Base-by-base conservation (phyloP, 2,329 filamentous ascomycete species). In the Fusarium graminum region DNA sequence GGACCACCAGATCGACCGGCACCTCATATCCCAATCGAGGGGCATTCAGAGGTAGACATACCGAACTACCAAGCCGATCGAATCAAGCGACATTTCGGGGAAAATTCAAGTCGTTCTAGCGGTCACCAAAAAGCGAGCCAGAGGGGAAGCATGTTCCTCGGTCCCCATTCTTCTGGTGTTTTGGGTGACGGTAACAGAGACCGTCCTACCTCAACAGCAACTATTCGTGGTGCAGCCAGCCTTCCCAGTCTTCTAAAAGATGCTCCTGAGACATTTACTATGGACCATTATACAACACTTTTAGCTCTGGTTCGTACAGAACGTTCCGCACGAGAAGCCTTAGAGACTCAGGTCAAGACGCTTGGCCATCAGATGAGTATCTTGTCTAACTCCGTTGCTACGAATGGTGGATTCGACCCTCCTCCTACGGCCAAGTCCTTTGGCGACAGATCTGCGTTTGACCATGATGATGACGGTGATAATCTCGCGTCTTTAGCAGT, bases 271-370 rank as follows among this genome's bases (percentile, higher is more conserved):
- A 59, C 74, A 2, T 75, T 81, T 22, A 78, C 78, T 3, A 71
- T 75, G 16, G 82, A 86, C 46, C 81, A 86, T 47, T 85, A 85
- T 61, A 78, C 79, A 8, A 81, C 79, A 3, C 77, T 89, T 16
- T 73, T 83, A 28, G 79, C 81, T 16, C 79, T 89, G 54, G 78
- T 90, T 26, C 80, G 87, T 56, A 80, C 81, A 2, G 88, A 90
- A 72, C 85, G 86, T 26, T 80, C 81, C 1, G 84, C 85, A 7
- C 81, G 88, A 7, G 79, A 83, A 55, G 78, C 81, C 6, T 80
- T 90, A 6, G 88, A 89, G 72, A 76, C 79, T 3, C 81, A 88
- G 57, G 85, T 90, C 30, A 83, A 80, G 55, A 82, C 80, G 40
- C 78, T 90, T 7, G 80, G 79, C 22, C 81, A 83, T 32, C 81